phyloP scores from a whole-genome alignment of 2,329 filamentous ascomycete genomes.

The Phyllosticta citribraziliensis region DNA sequence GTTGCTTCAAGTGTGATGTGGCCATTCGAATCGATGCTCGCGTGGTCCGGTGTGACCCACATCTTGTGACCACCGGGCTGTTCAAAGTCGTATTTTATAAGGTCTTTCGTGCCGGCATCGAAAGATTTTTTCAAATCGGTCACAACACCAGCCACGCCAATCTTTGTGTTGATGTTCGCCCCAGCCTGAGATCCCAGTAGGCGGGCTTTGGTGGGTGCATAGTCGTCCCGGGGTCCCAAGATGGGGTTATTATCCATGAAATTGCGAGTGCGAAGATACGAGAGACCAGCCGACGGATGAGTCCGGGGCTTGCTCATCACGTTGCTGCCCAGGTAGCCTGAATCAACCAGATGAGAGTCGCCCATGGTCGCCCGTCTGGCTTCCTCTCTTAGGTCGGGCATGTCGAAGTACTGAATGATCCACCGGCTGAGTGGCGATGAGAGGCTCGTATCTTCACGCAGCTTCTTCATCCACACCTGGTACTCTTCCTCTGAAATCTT shows the following conservation, averaged over 20 bases:
- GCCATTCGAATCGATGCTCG: conserved; percentile 35
- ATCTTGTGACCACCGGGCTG: conserved; percentile 43
- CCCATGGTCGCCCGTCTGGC: conserved; percentile 11
- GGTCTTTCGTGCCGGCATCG: conserved; percentile 24
- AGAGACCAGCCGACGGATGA: conserved; percentile 55
- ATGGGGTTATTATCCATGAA: conserved; percentile 50
- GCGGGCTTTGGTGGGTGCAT: conserved; percentile 46
- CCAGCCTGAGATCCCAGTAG: conserved; percentile 32
- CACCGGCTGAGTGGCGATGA: conserved; percentile 44
- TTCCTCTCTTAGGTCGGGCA: conserved; percentile 34
- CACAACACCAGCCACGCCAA: conserved; percentile 38
- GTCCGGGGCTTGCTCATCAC: conserved; percentile 39
- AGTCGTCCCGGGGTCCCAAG: conserved; percentile 47
- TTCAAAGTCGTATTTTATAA: conserved; percentile 24
- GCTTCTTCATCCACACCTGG: conserved; percentile 21
- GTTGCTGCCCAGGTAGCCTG: not conserved
- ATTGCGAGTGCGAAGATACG: conserved; percentile 48
- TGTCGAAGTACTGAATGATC: conserved; percentile 47
- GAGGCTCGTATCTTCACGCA: conserved; percentile 40
- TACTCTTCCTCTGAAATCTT: conserved; percentile 20
- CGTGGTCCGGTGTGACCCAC: conserved; percentile 39
- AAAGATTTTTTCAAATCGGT: conserved; percentile 23
- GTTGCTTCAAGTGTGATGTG: conserved; percentile 30
- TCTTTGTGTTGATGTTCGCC: conserved; percentile 12
- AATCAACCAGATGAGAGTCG: too few relatives aligned